Conservation (phyloP, 163 green algal species). For the Chlamydomonas reinhardtii region DNA sequence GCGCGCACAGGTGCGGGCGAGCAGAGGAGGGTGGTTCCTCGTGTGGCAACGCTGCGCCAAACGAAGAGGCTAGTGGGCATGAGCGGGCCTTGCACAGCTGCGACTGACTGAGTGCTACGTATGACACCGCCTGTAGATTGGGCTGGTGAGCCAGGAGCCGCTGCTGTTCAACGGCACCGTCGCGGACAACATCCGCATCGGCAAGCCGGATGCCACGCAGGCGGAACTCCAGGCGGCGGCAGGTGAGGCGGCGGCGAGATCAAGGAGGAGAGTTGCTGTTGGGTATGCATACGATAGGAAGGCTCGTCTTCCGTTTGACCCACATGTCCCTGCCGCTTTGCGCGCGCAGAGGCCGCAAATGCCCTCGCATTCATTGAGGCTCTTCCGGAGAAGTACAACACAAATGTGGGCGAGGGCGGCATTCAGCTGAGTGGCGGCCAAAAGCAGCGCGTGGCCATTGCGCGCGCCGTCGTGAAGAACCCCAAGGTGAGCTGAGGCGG, state of each 20-base stretch:
- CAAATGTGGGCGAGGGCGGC: slow-evolving; percentile 82
- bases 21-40: no score
- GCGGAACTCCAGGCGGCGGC: slow-evolving; percentile 85
- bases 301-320: no score
- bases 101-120: no score
- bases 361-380: slow-evolving; percentile 86
- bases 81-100: no score
- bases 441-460: slow-evolving; percentile 90
- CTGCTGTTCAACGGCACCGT: slow-evolving; percentile 72
- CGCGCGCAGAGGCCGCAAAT: slow-evolving; percentile 73
- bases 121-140: slow-evolving; percentile 45
- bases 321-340: background rate
- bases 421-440: slow-evolving; percentile 83
- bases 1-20: slow-evolving; percentile 53
- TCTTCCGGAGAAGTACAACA: slow-evolving; percentile 82
- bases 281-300: no score
- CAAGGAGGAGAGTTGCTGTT: no score
- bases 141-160: slow-evolving; percentile 71
- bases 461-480: slow-evolving; percentile 75
- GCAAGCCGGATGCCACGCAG: slow-evolving; percentile 68
- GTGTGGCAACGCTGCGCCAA: no score
- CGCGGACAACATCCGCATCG: slow-evolving; percentile 91
- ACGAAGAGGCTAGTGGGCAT: no score
- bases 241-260: background rate
- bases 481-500: slow-evolving; percentile 49